A percentile compares a stretch with the other conserved stretches of the same genome.
Conservation (phyloP, 345 rosid genomes). For the Populus deltoides region DNA sequence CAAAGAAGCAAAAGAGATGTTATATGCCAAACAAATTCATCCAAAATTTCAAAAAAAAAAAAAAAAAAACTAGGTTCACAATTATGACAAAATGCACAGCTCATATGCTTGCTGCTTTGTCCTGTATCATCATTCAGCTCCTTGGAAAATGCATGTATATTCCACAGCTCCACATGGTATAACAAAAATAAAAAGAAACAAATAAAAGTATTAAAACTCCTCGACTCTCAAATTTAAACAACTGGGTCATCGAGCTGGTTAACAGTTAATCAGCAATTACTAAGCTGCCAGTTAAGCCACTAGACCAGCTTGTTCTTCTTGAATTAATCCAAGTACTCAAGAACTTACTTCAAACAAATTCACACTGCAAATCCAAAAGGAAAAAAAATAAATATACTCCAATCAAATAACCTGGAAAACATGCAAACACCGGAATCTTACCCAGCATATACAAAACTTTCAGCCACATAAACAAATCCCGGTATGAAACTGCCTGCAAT, state of each 20-base stretch:
- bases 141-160: not conserved
- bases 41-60: not conserved
- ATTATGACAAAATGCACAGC: not conserved
- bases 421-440: not conserved
- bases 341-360: not conserved
- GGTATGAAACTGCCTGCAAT: not conserved
- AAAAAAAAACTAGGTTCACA: not conserved
- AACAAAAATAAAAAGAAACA: not conserved
- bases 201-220: not conserved
- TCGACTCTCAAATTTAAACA: not conserved
- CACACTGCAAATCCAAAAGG: not conserved
- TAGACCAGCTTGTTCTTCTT: not conserved
- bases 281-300: slow-evolving; percentile 10
- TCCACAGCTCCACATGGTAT: not conserved
- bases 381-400: not conserved
- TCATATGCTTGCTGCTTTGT: not conserved
- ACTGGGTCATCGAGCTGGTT: not conserved
- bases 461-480: slow-evolving; percentile 1
- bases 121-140: not conserved
- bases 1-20: not conserved
- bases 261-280: not conserved
- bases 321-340: not conserved
- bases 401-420: not conserved
- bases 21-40: not conserved
- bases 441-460: not conserved